Conservation (phyloP, 192 early-diverging fungal species). For the Phycomyces nitens region DNA sequence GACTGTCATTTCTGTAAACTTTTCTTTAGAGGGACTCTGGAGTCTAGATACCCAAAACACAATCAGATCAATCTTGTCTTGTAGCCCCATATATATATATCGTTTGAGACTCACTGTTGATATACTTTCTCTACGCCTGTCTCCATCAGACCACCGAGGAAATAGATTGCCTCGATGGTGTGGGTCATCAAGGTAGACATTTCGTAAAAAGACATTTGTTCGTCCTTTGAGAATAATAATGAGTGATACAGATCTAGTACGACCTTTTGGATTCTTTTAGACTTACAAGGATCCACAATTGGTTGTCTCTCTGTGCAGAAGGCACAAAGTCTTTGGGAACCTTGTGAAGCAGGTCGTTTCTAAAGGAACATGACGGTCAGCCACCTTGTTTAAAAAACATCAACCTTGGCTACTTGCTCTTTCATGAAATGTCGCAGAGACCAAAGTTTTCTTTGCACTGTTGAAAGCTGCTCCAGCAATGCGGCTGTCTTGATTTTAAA, state of each 20-base stretch:
- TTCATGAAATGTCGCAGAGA: neutral
- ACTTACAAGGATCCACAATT: neutral
- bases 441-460: neutral
- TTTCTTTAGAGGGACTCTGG: neutral
- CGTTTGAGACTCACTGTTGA: neutral
- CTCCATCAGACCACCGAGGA: slow-evolving; percentile 18
- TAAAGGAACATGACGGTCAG: neutral
- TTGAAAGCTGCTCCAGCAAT: too few relatives aligned
- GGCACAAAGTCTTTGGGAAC: neutral
- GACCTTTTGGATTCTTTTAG: neutral
- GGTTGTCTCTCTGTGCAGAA: neutral
- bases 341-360: neutral
- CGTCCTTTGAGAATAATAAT: slow-evolving; percentile 3
- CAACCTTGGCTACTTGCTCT: neutral
- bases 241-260: neutral
- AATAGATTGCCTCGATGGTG: slow-evolving; percentile 21
- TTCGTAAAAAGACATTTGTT: slow-evolving; percentile 28
- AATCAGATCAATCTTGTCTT: neutral
- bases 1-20: slow-evolving; percentile 15
- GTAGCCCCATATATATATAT: too few relatives aligned
- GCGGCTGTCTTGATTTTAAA: too few relatives aligned
- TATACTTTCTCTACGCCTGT: neutral
- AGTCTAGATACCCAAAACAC: neutral
- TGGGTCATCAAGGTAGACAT: slow-evolving; percentile 21
- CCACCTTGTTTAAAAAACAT: too few relatives aligned